These are phyloP conservation scores for Globisporangium barbulae DNA, from an alignment of 352 stramenopile species.

Conservation along the genomic window DNA sequence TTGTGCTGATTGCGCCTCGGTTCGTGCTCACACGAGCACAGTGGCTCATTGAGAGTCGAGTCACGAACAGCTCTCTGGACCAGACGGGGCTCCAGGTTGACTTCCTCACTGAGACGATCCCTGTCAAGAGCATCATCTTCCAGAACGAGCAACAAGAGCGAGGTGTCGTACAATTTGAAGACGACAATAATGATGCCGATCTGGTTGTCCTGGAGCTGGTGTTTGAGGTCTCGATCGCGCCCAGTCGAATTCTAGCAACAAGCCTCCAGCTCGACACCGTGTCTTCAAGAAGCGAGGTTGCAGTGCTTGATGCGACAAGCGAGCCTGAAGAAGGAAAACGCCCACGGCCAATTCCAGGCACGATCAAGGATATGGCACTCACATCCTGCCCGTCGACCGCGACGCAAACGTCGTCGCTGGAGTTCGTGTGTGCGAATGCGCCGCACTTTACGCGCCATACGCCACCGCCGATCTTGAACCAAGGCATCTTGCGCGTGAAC, in stretches of 20 bases:
- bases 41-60: background rate
- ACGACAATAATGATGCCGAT: background rate
- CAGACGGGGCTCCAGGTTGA: background rate
- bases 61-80: background rate
- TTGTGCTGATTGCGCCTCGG: conserved; percentile 9
- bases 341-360: background rate
- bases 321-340: background rate
- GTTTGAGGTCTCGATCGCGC: background rate
- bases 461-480: background rate
- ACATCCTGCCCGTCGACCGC: background rate
- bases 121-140: conserved; percentile 3
- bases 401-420: background rate
- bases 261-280: conserved; percentile 1
- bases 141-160: background rate
- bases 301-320: background rate
- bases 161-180: background rate
- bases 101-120: conserved; percentile 2
- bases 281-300: background rate
- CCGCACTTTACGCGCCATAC: background rate
- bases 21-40: conserved; percentile 3
- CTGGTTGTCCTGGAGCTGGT: conserved; percentile 6
- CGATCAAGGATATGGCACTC: background rate
- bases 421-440: background rate
- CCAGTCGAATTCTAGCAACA: background rate
- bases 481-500: background rate